Evolutionary conservation across 2,329 filamentous ascomycete genomes (phyloP).

Genomic region (Diaporthe eres): DNA sequence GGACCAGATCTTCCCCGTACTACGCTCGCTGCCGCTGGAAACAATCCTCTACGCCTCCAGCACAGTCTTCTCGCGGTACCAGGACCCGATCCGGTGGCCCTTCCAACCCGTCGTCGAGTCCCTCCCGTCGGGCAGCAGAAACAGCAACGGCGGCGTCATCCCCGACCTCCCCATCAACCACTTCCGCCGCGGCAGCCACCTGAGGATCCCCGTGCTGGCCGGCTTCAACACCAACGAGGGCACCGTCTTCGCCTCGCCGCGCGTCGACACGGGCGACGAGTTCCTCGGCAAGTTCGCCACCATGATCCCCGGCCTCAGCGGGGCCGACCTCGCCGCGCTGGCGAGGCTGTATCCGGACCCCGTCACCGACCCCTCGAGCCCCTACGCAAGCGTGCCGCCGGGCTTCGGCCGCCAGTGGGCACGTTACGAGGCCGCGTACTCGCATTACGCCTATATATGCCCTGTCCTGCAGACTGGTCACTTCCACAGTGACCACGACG

Average conservation of each 20-base stretch:
- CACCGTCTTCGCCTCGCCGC: conserved; percentile 71
- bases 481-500: conserved; percentile 46
- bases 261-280: conserved; percentile 61
- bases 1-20: conserved; percentile 63
- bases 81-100: conserved; percentile 67
- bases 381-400: conserved; percentile 55
- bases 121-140: conserved; percentile 47
- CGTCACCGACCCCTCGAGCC: conserved; percentile 53
- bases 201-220: conserved; percentile 74
- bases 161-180: conserved; percentile 69
- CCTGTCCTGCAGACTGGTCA: conserved; percentile 73
- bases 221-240: conserved; percentile 82
- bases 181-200: conserved; percentile 67
- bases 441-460: conserved; percentile 75
- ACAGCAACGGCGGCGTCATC: conserved; percentile 60
- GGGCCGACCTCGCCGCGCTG: conserved; percentile 67
- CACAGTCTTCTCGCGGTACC: conserved; percentile 59
- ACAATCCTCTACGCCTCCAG: conserved; percentile 58
- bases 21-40: conserved; percentile 60
- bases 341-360: conserved; percentile 75
- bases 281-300: conserved; percentile 73
- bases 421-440: conserved; percentile 72
- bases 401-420: conserved; percentile 68
- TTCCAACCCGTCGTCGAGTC: conserved; percentile 78
- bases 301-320: conserved; percentile 71